Base-by-base conservation (phyloP, 2,329 filamentous ascomycete genomes). In the Pseudogymnoascus sp. region DNA sequence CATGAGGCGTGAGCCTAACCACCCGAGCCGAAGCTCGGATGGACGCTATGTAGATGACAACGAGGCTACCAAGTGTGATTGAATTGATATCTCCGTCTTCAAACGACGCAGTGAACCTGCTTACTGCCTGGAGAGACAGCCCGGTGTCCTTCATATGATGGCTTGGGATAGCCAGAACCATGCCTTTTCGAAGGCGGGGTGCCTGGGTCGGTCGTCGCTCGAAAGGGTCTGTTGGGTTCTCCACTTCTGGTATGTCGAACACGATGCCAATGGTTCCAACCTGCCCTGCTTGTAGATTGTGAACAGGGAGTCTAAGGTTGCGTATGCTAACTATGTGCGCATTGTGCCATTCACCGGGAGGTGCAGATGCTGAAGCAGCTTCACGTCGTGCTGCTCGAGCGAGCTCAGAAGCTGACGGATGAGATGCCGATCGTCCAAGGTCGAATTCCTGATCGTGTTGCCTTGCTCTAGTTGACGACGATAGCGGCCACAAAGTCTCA, bases 11-110 rank as follows among this genome's bases (percentile, higher is more conserved):
- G 73, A 78, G 80, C 34, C 83, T 82, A 25, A 89, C 74, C 1
- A 98, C 85, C 65, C 89, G 87, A 0, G 92, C 93, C 0, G 90
- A 86, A 1, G 92, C 89, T 7, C 93, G 84, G 13, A 98, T 87
- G 72, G 92, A 97, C 16, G 91, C 92, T 43, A 93, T 85, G 72
- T 97, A 98, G 0, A 93, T 84, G 31, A 96, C 92, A 4, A 93
- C 87, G 36, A 88, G 80, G 43, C 83, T 87, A 1, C 90, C 90
- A 0, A 86, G 77, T 0, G 83, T 81, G 6, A 97, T 79, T 1
- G 83, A 79, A 23, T 82, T 83, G 0, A 88, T 83, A 60, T 88
- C 84, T 0, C 80, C 75, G 4, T 88, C 83, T 0, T 83, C 78
- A 71, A 97, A 96, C 0, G 83, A 81, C 0, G 91, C 92, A 1